phyloP scores from a whole-genome alignment of 495 filamentous ascomycete species.

The Trichoderma virens region DNA sequence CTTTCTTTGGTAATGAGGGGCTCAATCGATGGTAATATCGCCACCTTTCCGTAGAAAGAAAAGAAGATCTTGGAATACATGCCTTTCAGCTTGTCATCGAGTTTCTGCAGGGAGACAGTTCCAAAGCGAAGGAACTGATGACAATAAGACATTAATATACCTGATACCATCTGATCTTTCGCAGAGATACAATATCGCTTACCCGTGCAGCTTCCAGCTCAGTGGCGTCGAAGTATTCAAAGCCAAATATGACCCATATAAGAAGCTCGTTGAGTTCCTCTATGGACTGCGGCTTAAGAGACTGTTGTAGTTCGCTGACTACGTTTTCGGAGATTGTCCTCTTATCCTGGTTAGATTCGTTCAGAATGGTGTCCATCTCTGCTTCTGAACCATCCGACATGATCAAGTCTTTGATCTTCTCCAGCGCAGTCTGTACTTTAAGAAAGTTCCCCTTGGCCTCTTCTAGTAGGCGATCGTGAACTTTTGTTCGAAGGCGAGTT shows the following conservation, averaged over 20 bases:
- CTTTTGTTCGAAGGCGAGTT: neutral
- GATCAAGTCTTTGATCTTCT: slow-evolving; percentile 16
- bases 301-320: slow-evolving; percentile 16
- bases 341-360: slow-evolving; percentile 17
- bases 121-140: slow-evolving; percentile 7
- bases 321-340: slow-evolving; percentile 13
- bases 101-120: slow-evolving; percentile 16
- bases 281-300: slow-evolving; percentile 18
- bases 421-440: slow-evolving; percentile 10
- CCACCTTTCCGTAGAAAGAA: slow-evolving; percentile 9
- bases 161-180: neutral
- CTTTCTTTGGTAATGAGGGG: slow-evolving; percentile 14
- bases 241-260: slow-evolving; percentile 19
- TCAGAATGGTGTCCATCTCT: slow-evolving; percentile 17
- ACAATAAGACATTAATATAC: neutral
- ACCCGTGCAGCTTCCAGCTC: slow-evolving; percentile 18
- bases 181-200: slow-evolving; percentile 10
- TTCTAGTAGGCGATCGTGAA: neutral
- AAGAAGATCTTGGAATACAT: slow-evolving; percentile 22
- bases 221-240: slow-evolving; percentile 10
- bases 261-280: slow-evolving; percentile 24
- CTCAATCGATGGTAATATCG: slow-evolving; percentile 11
- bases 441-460: slow-evolving; percentile 5
- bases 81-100: slow-evolving; percentile 14
- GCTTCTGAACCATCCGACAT: slow-evolving; percentile 19